These are phyloP conservation scores for Globisporangium uncinulatum DNA, from an alignment of 352 stramenopile species.

Conservation along the genomic window DNA sequence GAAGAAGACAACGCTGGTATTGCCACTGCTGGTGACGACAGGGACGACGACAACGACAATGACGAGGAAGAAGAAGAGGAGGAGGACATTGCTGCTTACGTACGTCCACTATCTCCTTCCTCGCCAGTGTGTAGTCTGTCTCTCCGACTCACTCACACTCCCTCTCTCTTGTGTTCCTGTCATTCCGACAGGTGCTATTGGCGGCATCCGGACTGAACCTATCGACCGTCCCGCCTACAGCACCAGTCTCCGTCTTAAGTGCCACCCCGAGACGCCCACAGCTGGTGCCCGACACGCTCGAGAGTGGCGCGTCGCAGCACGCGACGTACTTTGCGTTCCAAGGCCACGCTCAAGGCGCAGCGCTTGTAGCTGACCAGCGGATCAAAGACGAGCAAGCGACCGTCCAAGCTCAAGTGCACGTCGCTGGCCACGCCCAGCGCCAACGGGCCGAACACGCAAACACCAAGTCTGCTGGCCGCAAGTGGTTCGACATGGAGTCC, in stretches of 20 bases:
- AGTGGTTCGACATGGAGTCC: conserved; percentile 92
- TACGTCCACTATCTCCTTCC: too few species aligned
- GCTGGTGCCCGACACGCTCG: conserved; percentile 48
- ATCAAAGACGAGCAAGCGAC: conserved; percentile 42
- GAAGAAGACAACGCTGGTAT: conserved; percentile 14
- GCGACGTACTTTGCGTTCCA: conserved; percentile 45
- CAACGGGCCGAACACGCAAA: conserved; percentile 48
- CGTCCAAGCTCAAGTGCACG: conserved; percentile 31
- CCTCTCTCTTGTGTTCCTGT: neutral
- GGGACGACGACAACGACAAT: conserved; percentile 18
- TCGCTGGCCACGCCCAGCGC: conserved; percentile 31
- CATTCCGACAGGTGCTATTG: conserved; percentile 21
- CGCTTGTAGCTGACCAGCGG: conserved; percentile 36
- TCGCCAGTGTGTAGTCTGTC: too few species aligned
- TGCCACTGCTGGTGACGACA: conserved; percentile 1
- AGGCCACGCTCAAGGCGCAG: conserved; percentile 24
- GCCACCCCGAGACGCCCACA: neutral
- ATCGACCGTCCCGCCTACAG: conserved; percentile 11
- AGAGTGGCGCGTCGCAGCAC: conserved; percentile 58
- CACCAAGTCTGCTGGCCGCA: conserved; percentile 52
- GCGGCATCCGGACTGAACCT: conserved; percentile 42
- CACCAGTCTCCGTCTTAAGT: neutral
- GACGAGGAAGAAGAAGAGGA: conserved; percentile 27
- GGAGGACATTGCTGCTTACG: conserved; percentile 45
- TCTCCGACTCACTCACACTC: neutral